A percentile compares a stretch with the other conserved stretches of the same genome.
phyloP scores from a whole-genome alignment of 2,329 filamentous ascomycete species.

The Pseudopithomyces chartarum region DNA sequence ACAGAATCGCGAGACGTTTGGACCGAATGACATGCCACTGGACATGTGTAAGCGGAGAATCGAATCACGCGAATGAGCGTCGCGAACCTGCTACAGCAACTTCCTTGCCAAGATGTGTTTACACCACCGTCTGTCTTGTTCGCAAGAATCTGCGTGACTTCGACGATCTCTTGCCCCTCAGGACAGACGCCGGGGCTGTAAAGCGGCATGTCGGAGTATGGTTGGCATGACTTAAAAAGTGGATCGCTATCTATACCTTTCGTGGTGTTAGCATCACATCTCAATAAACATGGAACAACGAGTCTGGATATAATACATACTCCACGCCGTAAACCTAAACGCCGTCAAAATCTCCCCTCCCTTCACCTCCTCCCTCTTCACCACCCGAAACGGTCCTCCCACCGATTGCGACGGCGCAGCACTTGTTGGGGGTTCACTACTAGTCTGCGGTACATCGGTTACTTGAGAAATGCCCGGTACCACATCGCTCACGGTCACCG shows the following conservation, averaged over 20 bases:
- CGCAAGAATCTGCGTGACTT: constrained; percentile 3
- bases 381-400: no score
- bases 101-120: constrained; percentile 1
- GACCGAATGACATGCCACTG: not conserved
- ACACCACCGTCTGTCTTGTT: not conserved
- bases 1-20: not conserved
- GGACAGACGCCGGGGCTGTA: constrained; percentile 18
- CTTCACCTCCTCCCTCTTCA: no score
- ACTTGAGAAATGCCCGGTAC: no score
- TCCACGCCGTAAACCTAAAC: no score
- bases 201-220: not conserved
- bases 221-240: constrained; percentile 8
- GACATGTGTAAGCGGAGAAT: not conserved
- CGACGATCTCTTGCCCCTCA: constrained; percentile 6
- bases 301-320: no score
- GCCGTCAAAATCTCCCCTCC: no score
- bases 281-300: no score
- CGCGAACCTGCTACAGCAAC: constrained; percentile 3
- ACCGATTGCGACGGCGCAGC: no score
- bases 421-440: no score
- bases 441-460: no score
- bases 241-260: constrained; percentile 1
- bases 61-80: not conserved
- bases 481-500: no score
- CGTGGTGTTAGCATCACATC: not conserved